Percentiles rank a stretch among this genome's conserved stretches.
Evolutionary conservation across 208 protist species (phyloP).

Genomic region (Leishmania turanica): DNA sequence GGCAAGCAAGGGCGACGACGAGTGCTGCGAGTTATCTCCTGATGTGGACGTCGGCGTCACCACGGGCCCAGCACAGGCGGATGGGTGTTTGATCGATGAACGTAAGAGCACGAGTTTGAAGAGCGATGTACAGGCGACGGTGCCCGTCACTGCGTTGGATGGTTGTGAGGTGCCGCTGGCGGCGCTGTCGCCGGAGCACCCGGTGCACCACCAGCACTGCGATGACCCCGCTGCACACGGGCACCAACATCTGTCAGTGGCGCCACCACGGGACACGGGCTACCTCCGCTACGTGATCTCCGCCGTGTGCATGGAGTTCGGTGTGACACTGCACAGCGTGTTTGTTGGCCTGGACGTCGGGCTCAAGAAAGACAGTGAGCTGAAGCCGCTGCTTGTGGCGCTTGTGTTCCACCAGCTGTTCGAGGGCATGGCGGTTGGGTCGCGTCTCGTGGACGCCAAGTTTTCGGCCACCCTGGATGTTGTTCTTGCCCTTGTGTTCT

Average conservation of each 20-base stretch:
- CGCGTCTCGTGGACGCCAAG: conserved; percentile 59
- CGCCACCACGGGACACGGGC: conserved; percentile 23
- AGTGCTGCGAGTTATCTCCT: neutral
- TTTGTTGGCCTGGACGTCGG: conserved; percentile 71
- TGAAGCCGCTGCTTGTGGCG: conserved; percentile 56
- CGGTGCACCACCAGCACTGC: neutral
- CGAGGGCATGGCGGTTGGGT: conserved; percentile 70
- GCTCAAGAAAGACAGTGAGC: conserved; percentile 45
- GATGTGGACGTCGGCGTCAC: neutral
- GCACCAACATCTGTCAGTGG: conserved; percentile 34
- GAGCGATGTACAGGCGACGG: neutral
- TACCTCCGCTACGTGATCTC: conserved; percentile 34
- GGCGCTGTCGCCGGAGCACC: neutral
- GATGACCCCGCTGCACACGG: neutral
- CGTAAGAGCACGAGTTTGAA: no score
- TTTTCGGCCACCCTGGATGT: conserved; percentile 42
- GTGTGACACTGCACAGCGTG: conserved; percentile 69
- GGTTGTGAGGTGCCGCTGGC: neutral
- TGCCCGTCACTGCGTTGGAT: neutral
- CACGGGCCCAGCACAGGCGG: neutral
- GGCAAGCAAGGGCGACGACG: neutral
- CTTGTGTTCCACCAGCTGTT: conserved; percentile 77
- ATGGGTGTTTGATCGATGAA: neutral
- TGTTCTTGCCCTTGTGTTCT: conserved; percentile 46
- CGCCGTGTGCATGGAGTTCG: conserved; percentile 69